Evolutionary conservation across 169 alveolate genomes (phyloP), one percentile per base, ranked within the genome.

Genomic region (Babesia gibsoni): DNA sequence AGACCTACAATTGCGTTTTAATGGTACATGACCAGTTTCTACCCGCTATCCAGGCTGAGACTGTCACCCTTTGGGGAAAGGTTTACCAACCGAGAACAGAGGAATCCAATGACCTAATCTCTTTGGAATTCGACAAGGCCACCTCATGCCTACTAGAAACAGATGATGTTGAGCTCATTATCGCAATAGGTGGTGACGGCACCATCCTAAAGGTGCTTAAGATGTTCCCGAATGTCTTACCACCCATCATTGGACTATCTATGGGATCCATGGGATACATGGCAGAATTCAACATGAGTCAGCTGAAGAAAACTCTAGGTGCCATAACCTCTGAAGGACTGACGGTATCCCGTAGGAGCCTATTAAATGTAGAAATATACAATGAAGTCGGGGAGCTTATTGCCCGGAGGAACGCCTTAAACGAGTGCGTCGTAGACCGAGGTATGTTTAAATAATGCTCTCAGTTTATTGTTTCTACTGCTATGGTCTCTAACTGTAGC

Each of bases 141-240:
- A 57, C 36, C 35, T 43, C 37, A 7, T 20, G 48, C 5, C 66
- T 57, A 30, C 50, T 63, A 20, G 69, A 77, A 18, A 18, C 63
- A 12, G 53, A 66, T 1, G 67, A 77, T 35, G 92, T 95, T 14
- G 92, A 93, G 29, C 84, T 91, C 20, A 90, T 94, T 1, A 81
- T 95, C 25, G 90, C 95, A n/a, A 74, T 94, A 0, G 99, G 99
- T 22, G 98, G 98, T 2, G 99, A 96, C 69, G 98, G 99, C 3
- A 95, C 99, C 25, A 88, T 95, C 30, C 75, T 96, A 46, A 90
- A 94, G 88, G 95, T 94, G 2, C 90, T 92, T 10, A 89, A 86
- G 61, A 78, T 92, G 65, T 95, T 94, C 72, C 89, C 75, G 37
- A 57, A 75, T 6, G 67, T 59, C 16, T 85, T 90, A 9, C 95